A percentile compares a stretch with the other conserved stretches of the same genome.
Conservation (phyloP, 306 rosid species). For the Ormosia semicastrata region DNA sequence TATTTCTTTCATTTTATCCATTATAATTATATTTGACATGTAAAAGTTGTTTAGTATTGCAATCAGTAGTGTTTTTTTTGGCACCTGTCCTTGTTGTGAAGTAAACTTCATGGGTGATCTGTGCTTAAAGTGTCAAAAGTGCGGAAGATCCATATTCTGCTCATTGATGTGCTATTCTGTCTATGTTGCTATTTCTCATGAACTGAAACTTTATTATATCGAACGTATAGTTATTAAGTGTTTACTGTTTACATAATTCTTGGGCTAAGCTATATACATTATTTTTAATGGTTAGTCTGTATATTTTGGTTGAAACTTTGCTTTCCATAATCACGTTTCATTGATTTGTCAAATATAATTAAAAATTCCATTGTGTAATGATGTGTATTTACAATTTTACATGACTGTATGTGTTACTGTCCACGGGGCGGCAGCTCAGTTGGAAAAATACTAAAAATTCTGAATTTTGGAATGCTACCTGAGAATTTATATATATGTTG, state of each 20-base stretch:
- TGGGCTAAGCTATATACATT: background rate
- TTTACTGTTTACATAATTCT: too few species aligned
- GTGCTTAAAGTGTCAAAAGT: background rate
- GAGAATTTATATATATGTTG: background rate
- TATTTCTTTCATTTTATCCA: background rate
- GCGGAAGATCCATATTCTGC: too few species aligned
- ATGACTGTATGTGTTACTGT: background rate
- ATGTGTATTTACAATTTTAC: too few species aligned
- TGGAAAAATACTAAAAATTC: background rate
- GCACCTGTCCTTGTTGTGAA: background rate
- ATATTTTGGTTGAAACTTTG: background rate
- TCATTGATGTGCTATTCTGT: too few species aligned
- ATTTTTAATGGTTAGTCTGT: background rate
- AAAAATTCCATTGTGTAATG: too few species aligned
- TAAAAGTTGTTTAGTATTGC: slow-evolving; percentile 15
- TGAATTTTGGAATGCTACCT: background rate
- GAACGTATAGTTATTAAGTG: too few species aligned
- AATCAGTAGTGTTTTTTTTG: background rate
- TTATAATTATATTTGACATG: background rate
- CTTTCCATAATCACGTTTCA: too few species aligned
- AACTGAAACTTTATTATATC: slow-evolving; percentile 8
- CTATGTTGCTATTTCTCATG: slow-evolving; percentile 11
- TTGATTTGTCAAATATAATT: background rate
- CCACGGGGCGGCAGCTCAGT: background rate
- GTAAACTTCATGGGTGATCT: background rate